Evolutionary conservation across 345 rosid genomes (phyloP).

Genomic region (Eucalyptus brandiana): DNA sequence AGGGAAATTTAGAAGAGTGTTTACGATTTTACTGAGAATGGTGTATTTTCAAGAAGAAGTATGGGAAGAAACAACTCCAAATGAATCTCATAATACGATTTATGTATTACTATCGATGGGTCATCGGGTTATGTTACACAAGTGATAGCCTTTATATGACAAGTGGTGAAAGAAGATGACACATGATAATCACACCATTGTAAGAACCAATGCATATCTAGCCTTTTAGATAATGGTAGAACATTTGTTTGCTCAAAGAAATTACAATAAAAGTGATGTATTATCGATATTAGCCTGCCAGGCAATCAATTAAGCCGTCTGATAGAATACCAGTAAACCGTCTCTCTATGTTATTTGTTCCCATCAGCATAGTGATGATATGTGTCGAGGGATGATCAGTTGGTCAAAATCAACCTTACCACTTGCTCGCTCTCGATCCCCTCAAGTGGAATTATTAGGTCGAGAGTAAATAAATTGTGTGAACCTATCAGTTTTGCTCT

Average conservation of each 20-base stretch:
- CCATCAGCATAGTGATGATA: not conserved
- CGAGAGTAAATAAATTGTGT: not conserved
- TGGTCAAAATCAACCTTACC: not conserved
- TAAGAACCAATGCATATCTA: not conserved
- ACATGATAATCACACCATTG: not conserved
- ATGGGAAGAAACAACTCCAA: not conserved
- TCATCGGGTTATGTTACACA: not conserved
- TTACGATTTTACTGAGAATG: not conserved
- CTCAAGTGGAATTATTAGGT: not conserved
- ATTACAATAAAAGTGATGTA: not conserved
- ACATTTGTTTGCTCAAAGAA: not conserved
- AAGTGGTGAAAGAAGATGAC: not conserved
- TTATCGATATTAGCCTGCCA: not conserved
- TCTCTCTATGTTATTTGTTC: not conserved
- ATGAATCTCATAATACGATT: not conserved
- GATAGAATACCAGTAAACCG: fast-evolving
- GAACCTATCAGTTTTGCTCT: not conserved
- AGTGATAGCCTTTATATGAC: not conserved
- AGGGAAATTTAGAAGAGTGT: not conserved
- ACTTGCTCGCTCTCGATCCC: not conserved
- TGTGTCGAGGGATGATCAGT: not conserved
- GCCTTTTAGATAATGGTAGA: not conserved
- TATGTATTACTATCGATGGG: not conserved
- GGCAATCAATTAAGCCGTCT: fast-evolving
- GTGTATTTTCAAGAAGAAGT: not conserved